A percentile compares a stretch with the other conserved stretches of the same genome.
Evolutionary conservation across 2,329 filamentous ascomycete species (phyloP).

Genomic region (Xylaria sp.): DNA sequence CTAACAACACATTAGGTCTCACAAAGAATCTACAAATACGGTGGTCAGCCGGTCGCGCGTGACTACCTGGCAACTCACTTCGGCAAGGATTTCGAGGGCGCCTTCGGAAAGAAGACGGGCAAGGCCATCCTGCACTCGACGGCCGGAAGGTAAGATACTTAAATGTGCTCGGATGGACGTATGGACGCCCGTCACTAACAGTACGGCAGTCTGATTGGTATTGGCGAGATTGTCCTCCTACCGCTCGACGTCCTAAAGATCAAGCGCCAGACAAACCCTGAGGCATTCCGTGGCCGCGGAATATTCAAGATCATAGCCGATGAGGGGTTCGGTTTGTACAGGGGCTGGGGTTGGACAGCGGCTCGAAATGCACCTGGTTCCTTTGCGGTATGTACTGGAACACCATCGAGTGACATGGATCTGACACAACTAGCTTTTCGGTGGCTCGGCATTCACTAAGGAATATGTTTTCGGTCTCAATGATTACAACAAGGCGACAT

Average conservation of each 20-base stretch:
- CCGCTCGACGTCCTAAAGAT: conserved; percentile 98
- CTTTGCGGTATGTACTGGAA: conserved; percentile 78
- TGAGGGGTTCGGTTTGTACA: conserved; percentile 94
- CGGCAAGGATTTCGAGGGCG: conserved; percentile 82
- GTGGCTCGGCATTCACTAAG: conserved; percentile 96
- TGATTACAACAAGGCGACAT: conserved; percentile 95
- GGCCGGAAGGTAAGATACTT: conserved; percentile 76
- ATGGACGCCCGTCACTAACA: conserved; percentile 55
- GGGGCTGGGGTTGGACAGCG: conserved; percentile 97
- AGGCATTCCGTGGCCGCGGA: conserved; percentile 94
- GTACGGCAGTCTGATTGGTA: conserved; percentile 80
- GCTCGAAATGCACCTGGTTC: conserved; percentile 96
- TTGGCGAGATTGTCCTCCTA: conserved; percentile 94
- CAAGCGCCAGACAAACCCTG: conserved; percentile 98
- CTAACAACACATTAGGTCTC: conserved; percentile 66
- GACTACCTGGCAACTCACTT: conserved; percentile 87
- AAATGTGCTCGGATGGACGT: background rate
- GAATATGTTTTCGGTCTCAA: conserved; percentile 89
- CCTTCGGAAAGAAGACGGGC: conserved; percentile 96
- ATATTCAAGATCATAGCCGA: conserved; percentile 89
- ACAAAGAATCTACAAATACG: conserved; percentile 98
- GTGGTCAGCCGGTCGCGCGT: conserved; percentile 92
- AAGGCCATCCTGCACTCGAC: conserved; percentile 99
- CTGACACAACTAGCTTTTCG: conserved; percentile 76
- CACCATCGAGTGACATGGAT: conserved; percentile 12